phyloP scores from a whole-genome alignment of 768 basidiomycete genomes.

The Rhodotorula sphaerocarpa region DNA sequence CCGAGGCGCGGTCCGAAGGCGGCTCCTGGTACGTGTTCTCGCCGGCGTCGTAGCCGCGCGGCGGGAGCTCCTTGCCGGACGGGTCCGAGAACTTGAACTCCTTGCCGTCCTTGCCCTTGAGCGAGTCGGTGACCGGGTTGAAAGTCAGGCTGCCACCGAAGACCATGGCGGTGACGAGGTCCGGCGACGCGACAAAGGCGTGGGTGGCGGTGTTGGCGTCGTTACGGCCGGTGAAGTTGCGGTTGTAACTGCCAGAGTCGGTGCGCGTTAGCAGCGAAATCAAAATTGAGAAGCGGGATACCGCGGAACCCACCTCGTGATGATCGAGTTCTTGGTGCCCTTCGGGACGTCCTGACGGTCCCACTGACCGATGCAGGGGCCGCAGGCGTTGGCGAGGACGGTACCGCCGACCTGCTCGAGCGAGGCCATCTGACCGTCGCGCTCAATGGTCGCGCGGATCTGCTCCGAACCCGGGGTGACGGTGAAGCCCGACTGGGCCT shows the following conservation, averaged over 20 bases:
- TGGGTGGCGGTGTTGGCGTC: conserved; percentile 99
- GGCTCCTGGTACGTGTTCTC: conserved; percentile 95
- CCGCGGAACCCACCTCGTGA: conserved; percentile 56
- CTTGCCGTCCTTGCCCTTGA: conserved; percentile 85
- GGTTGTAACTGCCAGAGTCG: conserved; percentile 64
- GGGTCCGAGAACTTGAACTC: conserved; percentile 95
- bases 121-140: conserved; percentile 88
- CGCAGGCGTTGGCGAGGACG: conserved; percentile 96
- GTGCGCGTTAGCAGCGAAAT: too few relatives aligned
- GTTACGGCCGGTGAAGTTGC: conserved; percentile 99
- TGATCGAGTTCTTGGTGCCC: conserved; percentile 95
- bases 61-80: conserved; percentile 82
- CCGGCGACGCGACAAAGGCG: conserved; percentile 86
- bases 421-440: conserved; percentile 82
- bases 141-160: conserved; percentile 91
- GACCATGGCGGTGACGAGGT: conserved; percentile 91
- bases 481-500: conserved; percentile 87
- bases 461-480: conserved; percentile 98
- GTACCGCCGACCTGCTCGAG: conserved; percentile 84
- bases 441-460: conserved; percentile 91
- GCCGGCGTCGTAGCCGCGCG: conserved; percentile 90
- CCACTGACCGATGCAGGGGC: conserved; percentile 99
- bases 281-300: not conserved
- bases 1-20: conserved; percentile 70
- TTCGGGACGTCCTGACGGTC: conserved; percentile 93